Base-by-base conservation (phyloP, 192 early-diverging fungal species). In the Kickxella alabastrina region DNA sequence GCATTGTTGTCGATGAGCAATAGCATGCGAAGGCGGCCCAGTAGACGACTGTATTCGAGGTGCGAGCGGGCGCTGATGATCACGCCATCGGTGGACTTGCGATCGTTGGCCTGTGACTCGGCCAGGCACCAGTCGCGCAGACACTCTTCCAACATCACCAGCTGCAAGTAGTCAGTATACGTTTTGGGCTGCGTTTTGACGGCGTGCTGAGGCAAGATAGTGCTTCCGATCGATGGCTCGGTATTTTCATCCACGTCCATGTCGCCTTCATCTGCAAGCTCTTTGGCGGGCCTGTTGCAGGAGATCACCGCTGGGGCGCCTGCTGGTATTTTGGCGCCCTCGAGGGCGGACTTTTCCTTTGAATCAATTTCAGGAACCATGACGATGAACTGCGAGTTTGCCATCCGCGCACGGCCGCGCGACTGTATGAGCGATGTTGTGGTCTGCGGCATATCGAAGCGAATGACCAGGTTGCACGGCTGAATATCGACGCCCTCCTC, bases 401-500 rank as follows among this genome's bases (percentile, higher is more conserved):
- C 64, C 47, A 85, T 81, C 9, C 90, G 80, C 4, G 91, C 92
- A 13, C 93, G 79, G 12, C 92, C 92, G 23, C 91, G 83, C n/a
- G 90, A 92, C 62, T 94, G 93, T 7, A 97, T 94, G 43, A 91
- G 83, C 47, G 85, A 80, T 31, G 85, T 85, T 3, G 85, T 63
- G 0, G 87, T 87, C 12, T 77, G 73, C 42, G 86, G 85, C 44
- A 86, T 79, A 26, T 95, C 88, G 60, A 92, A 93, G 67, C 89
- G 79, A 18, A 94, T 79, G 9, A 95, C 90, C 36, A 92, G 43
- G 38, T 92, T 95, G 66, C 92, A 97, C 0, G 87, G 84, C 58
- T 90, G 88, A 38, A 97, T 91, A 62, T 97, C 95, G 1, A 97
- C 70, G 17, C 95, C 95, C 63, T 97, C 95, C 59, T 95, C 95